Conservation (phyloP, 176 grass and related monocot genomes). For the Phoenix roebelenii region DNA sequence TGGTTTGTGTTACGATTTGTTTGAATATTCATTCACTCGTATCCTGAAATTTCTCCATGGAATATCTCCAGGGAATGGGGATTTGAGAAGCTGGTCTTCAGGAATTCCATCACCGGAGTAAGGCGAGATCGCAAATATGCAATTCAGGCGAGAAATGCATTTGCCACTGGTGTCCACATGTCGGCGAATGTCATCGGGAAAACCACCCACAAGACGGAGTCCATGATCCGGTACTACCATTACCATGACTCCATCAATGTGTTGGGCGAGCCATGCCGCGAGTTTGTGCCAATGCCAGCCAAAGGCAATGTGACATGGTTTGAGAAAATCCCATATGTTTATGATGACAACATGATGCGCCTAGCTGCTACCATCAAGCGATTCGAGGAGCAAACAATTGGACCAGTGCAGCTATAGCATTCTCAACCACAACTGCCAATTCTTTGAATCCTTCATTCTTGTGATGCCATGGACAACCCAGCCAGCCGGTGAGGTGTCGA, state of each 20-base stretch:
- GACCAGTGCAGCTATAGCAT: constrained; percentile 26
- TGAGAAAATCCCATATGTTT: constrained; percentile 52
- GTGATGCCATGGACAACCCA: no score
- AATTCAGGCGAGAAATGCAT: constrained; percentile 55
- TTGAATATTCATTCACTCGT: no score
- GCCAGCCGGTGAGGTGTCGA: no score
- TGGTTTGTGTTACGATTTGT: no score
- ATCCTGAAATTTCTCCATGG: not conserved
- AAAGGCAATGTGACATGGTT: constrained; percentile 38
- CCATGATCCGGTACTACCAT: constrained; percentile 79
- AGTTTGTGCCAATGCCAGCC: constrained; percentile 31
- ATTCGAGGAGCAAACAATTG: constrained; percentile 59
- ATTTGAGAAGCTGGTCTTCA: constrained; percentile 74
- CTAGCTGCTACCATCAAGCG: constrained; percentile 28
- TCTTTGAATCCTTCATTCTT: no score
- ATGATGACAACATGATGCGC: constrained; percentile 57
- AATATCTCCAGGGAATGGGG: constrained; percentile 63
- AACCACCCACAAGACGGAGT: constrained; percentile 63
- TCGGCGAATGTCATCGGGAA: constrained; percentile 56
- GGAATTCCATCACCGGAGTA: constrained; percentile 47
- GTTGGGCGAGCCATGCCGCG: constrained; percentile 58
- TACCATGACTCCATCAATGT: constrained; percentile 84
- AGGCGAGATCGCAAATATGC: constrained; percentile 79
- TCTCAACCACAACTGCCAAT: no score
- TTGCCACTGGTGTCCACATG: constrained; percentile 76